These are phyloP conservation scores for Picea glauca DNA, from an alignment of 75 land plant genomes.

Conservation along the genomic window DNA sequence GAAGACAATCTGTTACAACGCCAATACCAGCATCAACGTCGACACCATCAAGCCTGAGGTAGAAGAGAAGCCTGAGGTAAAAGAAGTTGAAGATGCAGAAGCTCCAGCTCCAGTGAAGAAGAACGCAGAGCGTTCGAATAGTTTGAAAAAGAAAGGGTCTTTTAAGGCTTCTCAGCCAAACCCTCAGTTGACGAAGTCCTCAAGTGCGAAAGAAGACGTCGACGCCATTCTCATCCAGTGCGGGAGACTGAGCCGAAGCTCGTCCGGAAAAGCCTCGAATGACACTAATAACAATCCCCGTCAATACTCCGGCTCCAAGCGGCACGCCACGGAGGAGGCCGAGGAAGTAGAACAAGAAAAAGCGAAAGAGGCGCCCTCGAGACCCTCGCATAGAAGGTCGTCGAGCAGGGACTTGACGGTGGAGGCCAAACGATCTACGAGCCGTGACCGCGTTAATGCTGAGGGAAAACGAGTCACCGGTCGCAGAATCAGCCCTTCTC, in stretches of 20 bases:
- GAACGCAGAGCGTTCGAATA: slow-evolving; percentile 7
- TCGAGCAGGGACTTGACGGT: slow-evolving; percentile 6
- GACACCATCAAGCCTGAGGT: slow-evolving; percentile 4
- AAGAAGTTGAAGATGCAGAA: neutral
- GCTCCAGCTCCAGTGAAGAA: neutral
- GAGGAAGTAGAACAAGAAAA: slow-evolving; percentile 3
- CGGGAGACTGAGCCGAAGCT: slow-evolving; percentile 67
- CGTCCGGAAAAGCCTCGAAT: slow-evolving; percentile 27
- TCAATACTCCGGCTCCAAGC: slow-evolving; percentile 63
- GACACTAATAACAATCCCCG: slow-evolving; percentile 11
- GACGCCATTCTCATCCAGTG: slow-evolving; percentile 72
- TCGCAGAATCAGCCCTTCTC: slow-evolving; percentile 54
- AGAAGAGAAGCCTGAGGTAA: neutral
- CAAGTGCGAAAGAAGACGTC: slow-evolving; percentile 64
- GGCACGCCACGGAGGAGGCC: slow-evolving; percentile 51
- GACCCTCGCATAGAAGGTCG: neutral
- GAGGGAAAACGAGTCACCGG: slow-evolving; percentile 11
- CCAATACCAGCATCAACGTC: neutral
- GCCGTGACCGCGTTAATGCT: slow-evolving; percentile 32
- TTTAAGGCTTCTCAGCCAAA: slow-evolving; percentile 5
- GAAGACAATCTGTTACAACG: neutral
- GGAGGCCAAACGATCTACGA: slow-evolving; percentile 13
- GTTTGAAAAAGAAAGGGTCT: neutral
- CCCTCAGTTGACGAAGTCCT: slow-evolving; percentile 28
- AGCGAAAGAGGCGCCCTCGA: neutral